Base-by-base conservation (phyloP, 2,329 filamentous ascomycete genomes). In the Chrysoporthe puriensis region DNA sequence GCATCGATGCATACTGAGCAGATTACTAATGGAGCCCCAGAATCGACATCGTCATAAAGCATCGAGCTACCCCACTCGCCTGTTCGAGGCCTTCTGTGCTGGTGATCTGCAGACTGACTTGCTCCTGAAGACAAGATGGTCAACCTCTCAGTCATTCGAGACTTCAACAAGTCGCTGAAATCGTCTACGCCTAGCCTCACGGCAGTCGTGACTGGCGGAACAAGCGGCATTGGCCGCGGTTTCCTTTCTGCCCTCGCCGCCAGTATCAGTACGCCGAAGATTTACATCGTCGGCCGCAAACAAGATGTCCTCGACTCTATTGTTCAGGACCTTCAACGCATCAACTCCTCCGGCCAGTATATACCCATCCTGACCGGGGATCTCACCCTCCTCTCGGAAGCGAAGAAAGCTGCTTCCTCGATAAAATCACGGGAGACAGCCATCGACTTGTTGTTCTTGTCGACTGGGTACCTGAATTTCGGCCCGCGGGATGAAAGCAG, bases 191-290 rank as follows among this genome's bases (percentile, higher is more conserved):
- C 68, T 40, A n/a, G 46, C n/a, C 54, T 67, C 56, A 69, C 66
- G 72, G 62, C 71, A 76, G 58, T 72, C 16, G 69, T 77, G 59
- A 75, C 81, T 6, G 81, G 82, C 48, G 83, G 79, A 52, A 85
- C 83, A 11, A 77, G 76, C 62, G 83, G 83, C 32, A 84, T 85
- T 57, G 83, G 83, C n/a, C 73, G 79, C 64, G 76, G 76, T 42
- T 79, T 82, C 0, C 72, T 83, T 18, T 78, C 77, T 61, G 72
- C 77, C 54, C 80, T 83, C 60, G 77, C 78, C 16, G 73, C 76
- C 40, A 70, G 76, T 44, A 74, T 79, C 13, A 70, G 72, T 16
- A 71, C 70, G 1, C 80, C 82, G 4, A 79, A 74, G 46, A 74
- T 81, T 46, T 85, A 85, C 72, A 76, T 84, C 58, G 70, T 84